Conservation (phyloP, 176 grass and related monocot species). For the Juncus effusus region DNA sequence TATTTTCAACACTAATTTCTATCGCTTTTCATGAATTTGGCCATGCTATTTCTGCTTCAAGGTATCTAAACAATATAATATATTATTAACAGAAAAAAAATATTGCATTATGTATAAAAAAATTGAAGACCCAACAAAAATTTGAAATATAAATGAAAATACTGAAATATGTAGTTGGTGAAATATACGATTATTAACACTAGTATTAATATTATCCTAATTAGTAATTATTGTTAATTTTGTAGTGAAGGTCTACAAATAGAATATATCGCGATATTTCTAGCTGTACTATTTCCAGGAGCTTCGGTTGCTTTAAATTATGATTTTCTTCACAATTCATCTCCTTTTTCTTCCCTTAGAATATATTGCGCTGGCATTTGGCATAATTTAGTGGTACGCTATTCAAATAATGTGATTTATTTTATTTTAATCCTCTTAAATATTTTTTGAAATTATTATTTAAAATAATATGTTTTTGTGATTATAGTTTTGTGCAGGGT, state of each 20-base stretch:
- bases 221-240: constrained; percentile 29
- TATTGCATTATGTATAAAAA: too few species aligned
- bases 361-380: constrained; percentile 91
- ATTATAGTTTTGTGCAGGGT: constrained; percentile 75
- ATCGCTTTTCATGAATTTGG: constrained; percentile 93
- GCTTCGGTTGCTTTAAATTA: constrained; percentile 85
- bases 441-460: neutral
- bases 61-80: constrained; percentile 30
- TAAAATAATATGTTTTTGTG: neutral
- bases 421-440: constrained; percentile 16
- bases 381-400: constrained; percentile 82
- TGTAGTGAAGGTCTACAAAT: constrained; percentile 79
- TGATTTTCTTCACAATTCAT: constrained; percentile 48
- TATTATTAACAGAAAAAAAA: too few species aligned
- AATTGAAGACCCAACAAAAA: too few species aligned
- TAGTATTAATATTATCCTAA: neutral
- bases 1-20: constrained; percentile 73
- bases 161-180: too few species aligned
- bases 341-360: constrained; percentile 59
- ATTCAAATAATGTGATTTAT: constrained; percentile 14
- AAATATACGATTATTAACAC: too few species aligned
- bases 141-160: too few species aligned
- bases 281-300: constrained; percentile 75
- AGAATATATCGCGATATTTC: constrained; percentile 83
- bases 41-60: constrained; percentile 84